phyloP scores from a whole-genome alignment of 176 grass and related monocot species.

The Avena insularis region DNA sequence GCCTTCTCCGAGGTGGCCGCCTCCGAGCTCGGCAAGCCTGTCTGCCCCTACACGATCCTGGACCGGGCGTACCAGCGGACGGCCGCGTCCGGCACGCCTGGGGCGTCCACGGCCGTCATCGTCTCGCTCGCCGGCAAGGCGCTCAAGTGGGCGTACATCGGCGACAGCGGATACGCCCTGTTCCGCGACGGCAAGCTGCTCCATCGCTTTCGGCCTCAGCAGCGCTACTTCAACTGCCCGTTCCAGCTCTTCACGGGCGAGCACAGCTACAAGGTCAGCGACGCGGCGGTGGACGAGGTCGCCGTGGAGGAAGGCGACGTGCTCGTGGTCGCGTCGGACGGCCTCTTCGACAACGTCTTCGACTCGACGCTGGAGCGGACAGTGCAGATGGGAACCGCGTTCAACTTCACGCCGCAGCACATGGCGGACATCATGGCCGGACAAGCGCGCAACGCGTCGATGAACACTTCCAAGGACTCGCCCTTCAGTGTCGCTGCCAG shows the following conservation, averaged over 20 bases:
- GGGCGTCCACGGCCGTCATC: slow-evolving; percentile 40
- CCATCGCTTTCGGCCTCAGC: slow-evolving; percentile 1
- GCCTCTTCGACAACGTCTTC: slow-evolving; percentile 52
- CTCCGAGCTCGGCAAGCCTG: neutral
- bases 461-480: neutral
- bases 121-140: slow-evolving; percentile 25
- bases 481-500: slow-evolving; percentile 29
- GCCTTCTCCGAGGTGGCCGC: neutral
- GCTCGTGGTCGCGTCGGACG: slow-evolving; percentile 46
- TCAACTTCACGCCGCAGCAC: slow-evolving; percentile 22
- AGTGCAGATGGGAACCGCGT: slow-evolving; percentile 18
- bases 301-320: slow-evolving; percentile 39
- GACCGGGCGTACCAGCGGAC: slow-evolving; percentile 20
- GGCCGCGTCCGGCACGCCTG: neutral
- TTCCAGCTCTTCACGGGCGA: slow-evolving; percentile 19
- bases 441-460: slow-evolving; percentile 3
- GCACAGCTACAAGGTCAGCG: neutral
- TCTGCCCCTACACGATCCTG: slow-evolving; percentile 35
- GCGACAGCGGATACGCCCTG: slow-evolving; percentile 42
- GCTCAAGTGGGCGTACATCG: slow-evolving; percentile 42
- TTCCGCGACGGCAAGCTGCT: slow-evolving; percentile 28
- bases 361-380: slow-evolving; percentile 35
- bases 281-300: neutral
- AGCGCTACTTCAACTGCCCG: slow-evolving; percentile 29
- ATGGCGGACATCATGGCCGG: slow-evolving; percentile 32